Conservation (phyloP, 768 basidiomycete genomes). For the Psilocybe subaeruginosa region DNA sequence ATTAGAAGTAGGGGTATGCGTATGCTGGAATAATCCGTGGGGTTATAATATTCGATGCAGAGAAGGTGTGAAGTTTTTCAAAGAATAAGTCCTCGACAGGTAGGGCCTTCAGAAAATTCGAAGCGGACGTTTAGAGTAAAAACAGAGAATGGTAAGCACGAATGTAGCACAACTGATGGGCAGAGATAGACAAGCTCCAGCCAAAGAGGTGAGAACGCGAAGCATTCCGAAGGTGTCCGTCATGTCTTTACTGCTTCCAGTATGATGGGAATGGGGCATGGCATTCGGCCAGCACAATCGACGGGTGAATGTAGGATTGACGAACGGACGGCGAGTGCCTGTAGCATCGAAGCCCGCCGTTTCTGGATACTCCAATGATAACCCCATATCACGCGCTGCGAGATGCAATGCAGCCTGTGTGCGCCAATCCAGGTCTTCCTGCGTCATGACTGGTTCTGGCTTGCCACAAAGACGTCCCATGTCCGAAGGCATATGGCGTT, state of each 20-base stretch:
- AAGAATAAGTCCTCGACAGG: not conserved
- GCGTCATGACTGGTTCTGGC: not conserved
- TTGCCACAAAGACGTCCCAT: not conserved
- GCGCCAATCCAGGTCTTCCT: conserved; percentile 17
- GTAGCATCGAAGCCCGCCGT: conserved; percentile 18
- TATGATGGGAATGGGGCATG: conserved; percentile 5
- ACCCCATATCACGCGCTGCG: conserved; percentile 34
- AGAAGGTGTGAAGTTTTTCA: not conserved
- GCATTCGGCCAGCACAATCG: conserved; percentile 14
- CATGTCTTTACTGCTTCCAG: not conserved
- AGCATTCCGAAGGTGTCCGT: conserved; percentile 9
- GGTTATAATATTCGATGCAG: not conserved
- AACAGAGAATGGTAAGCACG: conserved; percentile 41
- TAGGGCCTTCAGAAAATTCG: conserved; percentile 30
- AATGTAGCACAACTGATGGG: conserved; percentile 39
- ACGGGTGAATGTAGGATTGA: conserved; percentile 11
- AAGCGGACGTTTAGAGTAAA: conserved; percentile 40
- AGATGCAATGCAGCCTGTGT: conserved; percentile 26
- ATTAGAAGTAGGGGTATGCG: not conserved
- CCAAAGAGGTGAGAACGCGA: conserved; percentile 25
- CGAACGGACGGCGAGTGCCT: conserved; percentile 7
- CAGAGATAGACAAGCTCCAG: conserved; percentile 32
- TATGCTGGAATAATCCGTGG: not conserved
- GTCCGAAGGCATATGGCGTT: not conserved
- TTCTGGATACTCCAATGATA: conserved; percentile 30